Evolutionary conservation across 164 flowering plant genomes (phyloP).

Genomic region (Berberis vulgaris): DNA sequence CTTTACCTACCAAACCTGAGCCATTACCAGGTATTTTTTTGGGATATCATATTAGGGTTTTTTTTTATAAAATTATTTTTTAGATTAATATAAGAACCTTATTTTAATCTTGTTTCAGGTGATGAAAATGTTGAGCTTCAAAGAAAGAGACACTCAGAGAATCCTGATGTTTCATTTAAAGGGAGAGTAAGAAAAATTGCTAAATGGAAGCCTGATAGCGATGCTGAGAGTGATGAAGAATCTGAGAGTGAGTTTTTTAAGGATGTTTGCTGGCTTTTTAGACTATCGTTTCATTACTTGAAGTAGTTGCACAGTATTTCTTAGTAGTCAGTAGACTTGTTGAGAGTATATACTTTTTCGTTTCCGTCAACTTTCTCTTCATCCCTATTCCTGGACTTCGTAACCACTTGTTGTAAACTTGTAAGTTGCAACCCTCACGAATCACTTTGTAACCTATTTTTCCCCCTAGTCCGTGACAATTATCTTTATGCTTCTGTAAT

Average conservation of each 20-base stretch:
- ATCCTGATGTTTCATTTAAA: slow-evolving; percentile 70
- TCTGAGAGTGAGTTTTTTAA: slow-evolving; percentile 48
- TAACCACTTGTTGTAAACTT: no score
- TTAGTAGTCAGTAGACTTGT: no score
- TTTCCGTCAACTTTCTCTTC: background rate
- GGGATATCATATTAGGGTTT: background rate
- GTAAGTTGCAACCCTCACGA: no score
- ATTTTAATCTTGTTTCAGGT: slow-evolving; percentile 24
- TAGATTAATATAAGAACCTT: background rate
- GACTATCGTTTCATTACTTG: background rate
- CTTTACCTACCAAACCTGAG: slow-evolving; percentile 89
- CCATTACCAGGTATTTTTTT: slow-evolving; percentile 39
- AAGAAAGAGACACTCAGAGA: slow-evolving; percentile 75
- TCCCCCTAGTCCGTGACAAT: no score
- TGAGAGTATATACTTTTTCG: no score
- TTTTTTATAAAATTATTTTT: slow-evolving; percentile 1
- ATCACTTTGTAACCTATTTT: no score
- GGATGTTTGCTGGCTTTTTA: background rate
- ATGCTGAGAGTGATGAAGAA: slow-evolving; percentile 64
- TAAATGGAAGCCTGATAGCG: slow-evolving; percentile 57
- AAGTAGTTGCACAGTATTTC: no score
- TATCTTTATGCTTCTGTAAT: background rate
- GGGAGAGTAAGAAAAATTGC: slow-evolving; percentile 90
- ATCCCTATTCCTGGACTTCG: background rate
- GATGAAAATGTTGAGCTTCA: slow-evolving; percentile 85